Evolutionary conservation across 169 alveolate species (phyloP).

Genomic region (Eimeria tenella): DNA sequence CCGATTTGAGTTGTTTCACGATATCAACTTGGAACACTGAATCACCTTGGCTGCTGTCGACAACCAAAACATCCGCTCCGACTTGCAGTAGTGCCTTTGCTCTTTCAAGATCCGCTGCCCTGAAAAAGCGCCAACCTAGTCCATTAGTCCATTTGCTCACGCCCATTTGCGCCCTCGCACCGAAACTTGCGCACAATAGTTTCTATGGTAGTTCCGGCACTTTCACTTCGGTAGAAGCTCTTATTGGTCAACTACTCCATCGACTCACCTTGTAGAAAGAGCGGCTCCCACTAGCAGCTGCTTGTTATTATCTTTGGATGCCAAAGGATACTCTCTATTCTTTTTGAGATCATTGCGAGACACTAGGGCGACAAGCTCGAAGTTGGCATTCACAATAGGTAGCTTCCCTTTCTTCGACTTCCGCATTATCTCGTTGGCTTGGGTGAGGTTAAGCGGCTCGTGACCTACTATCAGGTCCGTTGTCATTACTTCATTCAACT

Average conservation of each 20-base stretch:
- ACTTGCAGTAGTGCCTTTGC: constrained; percentile 83
- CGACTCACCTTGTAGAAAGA: constrained; percentile 80
- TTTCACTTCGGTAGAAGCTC: too few relatives aligned
- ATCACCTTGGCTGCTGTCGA: constrained; percentile 96
- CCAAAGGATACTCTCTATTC: constrained; percentile 90
- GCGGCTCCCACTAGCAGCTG: constrained; percentile 94
- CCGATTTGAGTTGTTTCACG: constrained; percentile 90
- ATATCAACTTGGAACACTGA: constrained; percentile 92
- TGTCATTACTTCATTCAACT: constrained; percentile 89
- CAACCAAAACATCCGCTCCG: constrained; percentile 89
- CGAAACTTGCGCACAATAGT: too few relatives aligned
- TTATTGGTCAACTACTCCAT: too few relatives aligned
- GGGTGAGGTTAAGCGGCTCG: constrained; percentile 89
- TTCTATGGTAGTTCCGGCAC: too few relatives aligned
- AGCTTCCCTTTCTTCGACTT: constrained; percentile 90
- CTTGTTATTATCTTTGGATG: constrained; percentile 91
- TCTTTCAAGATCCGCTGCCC: constrained; percentile 81
- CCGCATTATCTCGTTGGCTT: constrained; percentile 89
- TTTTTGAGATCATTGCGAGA: constrained; percentile 92
- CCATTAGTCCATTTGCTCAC: not conserved
- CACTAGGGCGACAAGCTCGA: constrained; percentile 91
- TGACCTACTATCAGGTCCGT: constrained; percentile 88
- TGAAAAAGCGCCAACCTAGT: not conserved
- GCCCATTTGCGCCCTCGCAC: too few relatives aligned
- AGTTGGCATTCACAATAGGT: constrained; percentile 91